Conservation (phyloP, 768 basidiomycete genomes). For the Agaricus blazei region DNA sequence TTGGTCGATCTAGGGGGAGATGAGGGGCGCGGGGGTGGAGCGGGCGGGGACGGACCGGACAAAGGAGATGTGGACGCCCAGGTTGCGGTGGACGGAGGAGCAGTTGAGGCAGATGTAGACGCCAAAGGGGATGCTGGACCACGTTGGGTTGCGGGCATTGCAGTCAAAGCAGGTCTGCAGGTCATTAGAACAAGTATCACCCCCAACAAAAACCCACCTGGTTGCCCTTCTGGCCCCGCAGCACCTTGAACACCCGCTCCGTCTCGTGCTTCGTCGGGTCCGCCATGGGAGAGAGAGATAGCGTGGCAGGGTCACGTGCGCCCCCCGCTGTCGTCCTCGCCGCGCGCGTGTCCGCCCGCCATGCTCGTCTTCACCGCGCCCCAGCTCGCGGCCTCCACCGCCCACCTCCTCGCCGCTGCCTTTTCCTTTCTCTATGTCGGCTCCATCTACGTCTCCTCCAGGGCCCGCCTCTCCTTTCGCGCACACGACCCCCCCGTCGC, state of each 20-base stretch:
- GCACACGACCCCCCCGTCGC: no score
- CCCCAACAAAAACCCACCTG: slow-evolving; percentile 43
- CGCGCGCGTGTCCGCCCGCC: not conserved
- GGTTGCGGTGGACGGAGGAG: slow-evolving; percentile 90
- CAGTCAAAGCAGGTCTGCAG: slow-evolving; percentile 82
- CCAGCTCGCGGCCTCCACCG: slow-evolving; percentile 7
- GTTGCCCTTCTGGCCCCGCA: slow-evolving; percentile 85
- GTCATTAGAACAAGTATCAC: not conserved
- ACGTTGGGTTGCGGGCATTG: slow-evolving; percentile 92
- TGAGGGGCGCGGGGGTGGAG: not conserved
- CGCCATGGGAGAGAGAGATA: slow-evolving; percentile 37
- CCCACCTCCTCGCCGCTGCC: slow-evolving; percentile 49
- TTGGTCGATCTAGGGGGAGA: slow-evolving; percentile 74
- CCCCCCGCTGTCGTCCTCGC: not conserved
- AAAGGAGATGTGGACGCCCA: slow-evolving; percentile 98
- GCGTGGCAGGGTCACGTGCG: slow-evolving; percentile 12
- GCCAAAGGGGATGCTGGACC: slow-evolving; percentile 95
- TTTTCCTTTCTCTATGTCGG: slow-evolving; percentile 75
- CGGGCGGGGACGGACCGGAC: slow-evolving; percentile 59
- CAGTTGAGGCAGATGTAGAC: slow-evolving; percentile 98
- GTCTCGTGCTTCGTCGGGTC: slow-evolving; percentile 85
- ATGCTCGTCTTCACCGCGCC: not conserved
- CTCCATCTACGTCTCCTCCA: slow-evolving; percentile 72
- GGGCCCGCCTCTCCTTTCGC: slow-evolving; percentile 48
- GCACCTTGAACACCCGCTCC: slow-evolving; percentile 76